A percentile compares a stretch with the other conserved stretches of the same genome.
phyloP scores from a whole-genome alignment of 2,329 filamentous ascomycete species.

The Ambrosiella cleistominuta region DNA sequence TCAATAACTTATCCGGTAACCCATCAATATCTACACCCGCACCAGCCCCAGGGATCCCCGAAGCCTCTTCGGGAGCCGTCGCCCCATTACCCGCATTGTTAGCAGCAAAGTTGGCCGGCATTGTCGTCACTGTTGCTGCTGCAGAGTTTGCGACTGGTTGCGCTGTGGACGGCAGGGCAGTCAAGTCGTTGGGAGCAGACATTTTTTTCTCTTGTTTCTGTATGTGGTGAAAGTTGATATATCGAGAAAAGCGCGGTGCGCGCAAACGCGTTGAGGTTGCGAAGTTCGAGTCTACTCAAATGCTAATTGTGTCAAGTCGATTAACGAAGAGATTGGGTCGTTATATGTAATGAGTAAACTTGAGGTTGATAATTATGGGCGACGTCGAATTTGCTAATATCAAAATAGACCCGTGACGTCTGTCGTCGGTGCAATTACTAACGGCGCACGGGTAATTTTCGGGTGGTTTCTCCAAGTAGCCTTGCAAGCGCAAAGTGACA shows the following conservation, averaged over 20 bases:
- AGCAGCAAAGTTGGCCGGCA: not conserved
- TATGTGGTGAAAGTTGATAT: not conserved
- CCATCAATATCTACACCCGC: slow-evolving; percentile 26
- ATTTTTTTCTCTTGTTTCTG: not conserved
- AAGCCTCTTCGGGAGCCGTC: slow-evolving; percentile 48
- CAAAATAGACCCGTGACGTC: not conserved
- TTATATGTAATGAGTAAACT: not conserved
- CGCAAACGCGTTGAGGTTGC: not conserved
- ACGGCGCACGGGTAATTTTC: not conserved
- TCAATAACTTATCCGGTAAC: slow-evolving; percentile 45
- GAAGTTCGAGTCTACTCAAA: not conserved
- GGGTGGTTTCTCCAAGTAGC: not conserved
- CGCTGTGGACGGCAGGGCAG: not conserved
- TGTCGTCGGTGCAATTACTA: not conserved
- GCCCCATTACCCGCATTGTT: slow-evolving; percentile 57
- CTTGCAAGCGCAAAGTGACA: too few species aligned
- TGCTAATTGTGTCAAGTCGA: too few species aligned
- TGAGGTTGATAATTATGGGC: not conserved
- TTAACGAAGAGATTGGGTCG: too few species aligned
- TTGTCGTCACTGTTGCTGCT: not conserved
- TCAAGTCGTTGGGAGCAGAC: not conserved
- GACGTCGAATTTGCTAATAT: not conserved
- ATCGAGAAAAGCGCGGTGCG: not conserved
- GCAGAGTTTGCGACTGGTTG: not conserved
- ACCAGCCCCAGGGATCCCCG: slow-evolving; percentile 16